These are phyloP conservation scores for Trichoderma sp. DNA, from an alignment of 2,329 filamentous ascomycete species.

Conservation along the genomic window DNA sequence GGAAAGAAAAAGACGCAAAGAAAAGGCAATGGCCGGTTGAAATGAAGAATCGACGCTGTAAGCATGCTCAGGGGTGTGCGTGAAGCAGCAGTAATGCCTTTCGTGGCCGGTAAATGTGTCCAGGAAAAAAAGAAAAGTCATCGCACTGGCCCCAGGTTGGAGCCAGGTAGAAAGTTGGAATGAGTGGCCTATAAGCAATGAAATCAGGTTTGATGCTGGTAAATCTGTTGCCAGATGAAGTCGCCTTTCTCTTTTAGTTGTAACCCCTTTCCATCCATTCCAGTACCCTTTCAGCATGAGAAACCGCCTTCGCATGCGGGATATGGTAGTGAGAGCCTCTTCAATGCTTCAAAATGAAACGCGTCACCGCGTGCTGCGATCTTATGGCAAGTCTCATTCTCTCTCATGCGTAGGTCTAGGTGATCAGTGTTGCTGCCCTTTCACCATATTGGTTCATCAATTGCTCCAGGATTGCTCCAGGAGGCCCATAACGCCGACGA, in stretches of 20 bases:
- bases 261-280: conserved; percentile 20
- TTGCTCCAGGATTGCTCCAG: conserved; percentile 25
- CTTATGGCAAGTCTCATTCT: not conserved
- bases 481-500: conserved; percentile 30
- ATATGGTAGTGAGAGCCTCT: not conserved
- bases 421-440: not conserved
- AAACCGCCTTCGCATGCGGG: conserved; percentile 8
- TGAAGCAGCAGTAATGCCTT: conserved; percentile 21
- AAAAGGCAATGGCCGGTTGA: conserved; percentile 8
- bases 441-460: not conserved
- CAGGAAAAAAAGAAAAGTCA: not conserved
- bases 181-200: conserved; percentile 10
- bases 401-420: not conserved
- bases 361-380: not conserved
- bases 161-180: not conserved
- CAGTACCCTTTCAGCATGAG: not conserved
- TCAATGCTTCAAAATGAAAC: not conserved
- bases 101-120: conserved; percentile 12
- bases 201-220: conserved; percentile 34
- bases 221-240: conserved; percentile 41
- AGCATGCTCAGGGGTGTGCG: conserved; percentile 10
- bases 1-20: conserved; percentile 16
- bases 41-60: conserved; percentile 6
- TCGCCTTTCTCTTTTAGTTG: conserved; percentile 33
- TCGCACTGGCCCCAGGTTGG: not conserved